Conservation (phyloP, 2,329 filamentous ascomycete species). For the Neonectria hederae region DNA sequence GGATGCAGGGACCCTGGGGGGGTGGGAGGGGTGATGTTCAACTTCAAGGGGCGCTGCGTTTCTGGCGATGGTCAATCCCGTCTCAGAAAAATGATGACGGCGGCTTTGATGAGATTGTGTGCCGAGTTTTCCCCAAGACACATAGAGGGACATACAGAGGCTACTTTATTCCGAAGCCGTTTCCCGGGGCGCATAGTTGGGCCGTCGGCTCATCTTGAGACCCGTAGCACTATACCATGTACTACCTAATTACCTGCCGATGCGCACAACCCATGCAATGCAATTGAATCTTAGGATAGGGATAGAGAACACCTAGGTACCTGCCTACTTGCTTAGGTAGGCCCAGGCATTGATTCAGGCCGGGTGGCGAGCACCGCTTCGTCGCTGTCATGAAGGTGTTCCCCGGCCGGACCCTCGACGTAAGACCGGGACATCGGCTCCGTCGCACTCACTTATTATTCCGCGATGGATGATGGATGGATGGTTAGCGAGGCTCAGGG, state of each 20-base stretch:
- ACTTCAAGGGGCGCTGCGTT: background rate
- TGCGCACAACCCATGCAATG: background rate
- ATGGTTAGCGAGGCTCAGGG: no score
- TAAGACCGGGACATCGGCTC: background rate
- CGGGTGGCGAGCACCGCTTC: background rate
- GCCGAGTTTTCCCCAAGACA: background rate
- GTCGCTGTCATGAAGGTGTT: background rate
- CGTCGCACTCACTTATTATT: background rate
- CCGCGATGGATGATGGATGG: no score
- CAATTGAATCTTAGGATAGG: no score
- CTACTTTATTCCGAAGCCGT: background rate
- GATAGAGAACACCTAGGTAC: background rate
- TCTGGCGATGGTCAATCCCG: background rate
- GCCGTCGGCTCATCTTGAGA: slow-evolving; percentile 31
- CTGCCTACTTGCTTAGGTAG: no score
- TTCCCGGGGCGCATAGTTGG: slow-evolving; percentile 28
- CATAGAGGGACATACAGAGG: no score
- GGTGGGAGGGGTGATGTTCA: no score
- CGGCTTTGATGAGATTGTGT: slow-evolving; percentile 5
- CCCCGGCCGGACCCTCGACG: background rate
- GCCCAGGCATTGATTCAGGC: background rate
- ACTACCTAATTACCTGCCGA: no score
- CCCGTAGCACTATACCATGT: background rate
- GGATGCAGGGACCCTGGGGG: background rate
- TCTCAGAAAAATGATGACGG: background rate